Base-by-base conservation (phyloP, 352 stramenopile species). In the Phytopythium helicoides region DNA sequence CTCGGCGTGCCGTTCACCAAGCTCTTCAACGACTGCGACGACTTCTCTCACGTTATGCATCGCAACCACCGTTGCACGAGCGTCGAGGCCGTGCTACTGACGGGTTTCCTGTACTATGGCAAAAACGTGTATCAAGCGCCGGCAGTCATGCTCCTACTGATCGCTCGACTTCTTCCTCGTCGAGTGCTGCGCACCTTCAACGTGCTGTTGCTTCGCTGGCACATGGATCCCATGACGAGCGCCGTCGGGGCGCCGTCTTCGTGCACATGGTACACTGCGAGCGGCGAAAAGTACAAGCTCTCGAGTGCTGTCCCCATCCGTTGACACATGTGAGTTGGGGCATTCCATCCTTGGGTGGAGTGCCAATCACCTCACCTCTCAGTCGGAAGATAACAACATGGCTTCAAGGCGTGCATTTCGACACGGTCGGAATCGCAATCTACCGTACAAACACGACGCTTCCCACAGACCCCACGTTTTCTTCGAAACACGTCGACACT, bases 181-280 rank as follows among this genome's bases (percentile, higher is more conserved):
- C 62, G 61, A 39, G 39, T 71, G 15, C 38, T 71, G 22, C 59
- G 54, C 1, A 71, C 54, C 1, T 71, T 71, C 34, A 71, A 71
- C 47, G 39, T 68, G n/a, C 45, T 68, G 18, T 18, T 71, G 16
- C 36, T 71, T 6, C 39, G 63, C 8, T 71, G 59, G 59, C 62
- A 58, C 46, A 25, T 68, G 21, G 49, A 71, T 15, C 54, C 58
- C 12, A 37, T 62, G 4, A 38, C 58, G 8, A 54, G 59, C 5
- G 56, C 40, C 6, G 40, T 71, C 19, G 62, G 54, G 7, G 45
- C 58, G 15, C 41, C 59, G 10, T 37, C 56, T 6, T 68, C 63
- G 0, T 71, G 63, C 31, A 65, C 54, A 2, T 71, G 63, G 63
- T 68, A 59, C 36, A 56, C 54, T 6, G 62, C 62, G 1, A 71